These are phyloP conservation scores for Brasilioporus rufonigricans DNA, from an alignment of 768 basidiomycete species.

Conservation along the genomic window DNA sequence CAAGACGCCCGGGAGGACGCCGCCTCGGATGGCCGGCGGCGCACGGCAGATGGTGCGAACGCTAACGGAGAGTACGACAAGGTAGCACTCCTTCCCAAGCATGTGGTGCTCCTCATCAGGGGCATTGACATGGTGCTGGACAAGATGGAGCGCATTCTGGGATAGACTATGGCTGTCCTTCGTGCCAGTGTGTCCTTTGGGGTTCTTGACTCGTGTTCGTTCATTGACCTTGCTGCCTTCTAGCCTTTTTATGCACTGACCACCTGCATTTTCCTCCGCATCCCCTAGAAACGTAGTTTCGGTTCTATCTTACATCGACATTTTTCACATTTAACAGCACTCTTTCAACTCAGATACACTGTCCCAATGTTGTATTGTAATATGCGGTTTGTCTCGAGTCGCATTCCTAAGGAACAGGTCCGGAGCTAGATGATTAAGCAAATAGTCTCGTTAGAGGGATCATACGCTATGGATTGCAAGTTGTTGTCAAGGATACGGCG, in stretches of 20 bases:
- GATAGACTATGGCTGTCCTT: slow-evolving; percentile 9
- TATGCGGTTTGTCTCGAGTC: background rate
- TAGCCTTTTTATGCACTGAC: background rate
- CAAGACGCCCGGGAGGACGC: slow-evolving; percentile 34
- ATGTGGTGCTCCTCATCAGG: slow-evolving; percentile 56
- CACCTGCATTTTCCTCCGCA: background rate
- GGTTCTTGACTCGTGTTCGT: background rate
- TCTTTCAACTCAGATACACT: background rate
- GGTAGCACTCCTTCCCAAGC: slow-evolving; percentile 49
- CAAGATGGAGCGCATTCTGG: slow-evolving; percentile 59
- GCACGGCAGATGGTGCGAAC: slow-evolving; percentile 6
- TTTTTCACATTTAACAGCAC: background rate
- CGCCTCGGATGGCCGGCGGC: background rate
- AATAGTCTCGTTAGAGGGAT: slow-evolving; percentile 13
- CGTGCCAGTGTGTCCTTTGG: background rate
- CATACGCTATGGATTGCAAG: slow-evolving; percentile 15
- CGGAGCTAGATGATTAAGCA: slow-evolving; percentile 16
- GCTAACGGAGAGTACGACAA: slow-evolving; percentile 18
- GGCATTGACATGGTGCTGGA: slow-evolving; percentile 62
- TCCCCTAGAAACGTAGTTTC: background rate
- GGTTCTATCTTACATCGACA: background rate
- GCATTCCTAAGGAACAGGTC: background rate
- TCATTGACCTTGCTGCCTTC: background rate
- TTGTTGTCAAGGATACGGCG: background rate
- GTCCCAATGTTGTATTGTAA: background rate